Base-by-base conservation (phyloP, 371 early-diverging fungal genomes). In the Lichtheimia ramosa region DNA sequence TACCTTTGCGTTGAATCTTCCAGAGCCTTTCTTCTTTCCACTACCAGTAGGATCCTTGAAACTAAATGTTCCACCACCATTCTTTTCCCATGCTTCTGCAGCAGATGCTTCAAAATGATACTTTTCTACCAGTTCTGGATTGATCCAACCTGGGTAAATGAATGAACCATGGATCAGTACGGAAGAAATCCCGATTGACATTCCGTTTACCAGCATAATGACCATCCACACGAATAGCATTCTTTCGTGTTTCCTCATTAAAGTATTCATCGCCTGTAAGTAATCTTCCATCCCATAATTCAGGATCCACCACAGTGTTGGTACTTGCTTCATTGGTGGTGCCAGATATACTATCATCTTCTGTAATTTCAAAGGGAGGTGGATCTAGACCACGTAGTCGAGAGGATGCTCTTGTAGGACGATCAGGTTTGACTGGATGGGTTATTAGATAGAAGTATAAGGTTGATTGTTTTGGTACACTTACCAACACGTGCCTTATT, bases 31-130 rank as follows among this genome's bases (percentile, higher is more conserved):
- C 57, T 76, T 76, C 18, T 68, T 73, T 10, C 76, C 72, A 20
- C 65, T 72, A 24, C 86, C 88, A 51, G 81, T 63, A 2, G 86
- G 87, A 59, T 87, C 86, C 40, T 74, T 76, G 62, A 74, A 89
- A 3, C 88, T 84, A 56, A 86, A 90, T 12, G 74, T 79, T n/a
- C 88, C 90, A 28, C 90, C 90, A 14, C 89, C 90, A 51, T 90
- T 84, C 53, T 84, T 83, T 51, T 90, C 88, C 89, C 90, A 90
- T 16, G 87, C 87, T 52, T 85, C 88, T 6, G 79, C 54, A 3
- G 88, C 87, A 42, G 73, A 79, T 23, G 69, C 60, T 20, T 81
- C 84, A 42, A 90, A 77, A 2, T 83, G 83, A 50, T 89, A 74
- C 52, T 79, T 84, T 40, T 71, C 68, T 53, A 87, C 76, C n/a